These are phyloP conservation scores for Sarcodon aspratus DNA, from an alignment of 768 basidiomycete genomes.

Conservation along the genomic window DNA sequence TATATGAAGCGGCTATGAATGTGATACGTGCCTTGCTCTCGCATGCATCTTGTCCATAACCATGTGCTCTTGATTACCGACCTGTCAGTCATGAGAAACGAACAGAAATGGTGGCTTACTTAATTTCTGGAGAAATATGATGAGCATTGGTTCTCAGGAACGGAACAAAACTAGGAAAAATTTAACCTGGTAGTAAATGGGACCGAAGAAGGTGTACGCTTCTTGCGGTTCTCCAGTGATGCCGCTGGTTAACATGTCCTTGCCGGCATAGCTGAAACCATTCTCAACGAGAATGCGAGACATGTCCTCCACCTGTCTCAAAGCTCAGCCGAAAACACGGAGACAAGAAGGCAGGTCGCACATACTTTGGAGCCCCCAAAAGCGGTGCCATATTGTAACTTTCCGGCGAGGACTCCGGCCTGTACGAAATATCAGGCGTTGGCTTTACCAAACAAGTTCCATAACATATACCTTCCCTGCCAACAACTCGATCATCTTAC, in stretches of 20 bases:
- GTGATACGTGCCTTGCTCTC: slow-evolving; percentile 63
- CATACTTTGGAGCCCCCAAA: slow-evolving; percentile 94
- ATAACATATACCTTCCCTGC: slow-evolving; percentile 68
- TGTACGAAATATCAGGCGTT: slow-evolving; percentile 14
- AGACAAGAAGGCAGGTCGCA: background rate
- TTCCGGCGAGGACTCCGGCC: slow-evolving; percentile 88
- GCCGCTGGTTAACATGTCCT: slow-evolving; percentile 97
- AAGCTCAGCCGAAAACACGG: background rate
- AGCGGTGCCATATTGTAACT: slow-evolving; percentile 88
- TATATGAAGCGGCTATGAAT: background rate
- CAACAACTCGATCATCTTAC: slow-evolving; percentile 98
- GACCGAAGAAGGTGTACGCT: slow-evolving; percentile 97
- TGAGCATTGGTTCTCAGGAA: slow-evolving; percentile 2
- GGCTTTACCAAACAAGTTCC: background rate
- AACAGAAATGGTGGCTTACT: slow-evolving; percentile 42
- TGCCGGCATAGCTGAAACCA: slow-evolving; percentile 97
- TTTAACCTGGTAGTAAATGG: slow-evolving; percentile 90
- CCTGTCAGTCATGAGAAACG: background rate
- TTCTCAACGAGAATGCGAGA: slow-evolving; percentile 88
- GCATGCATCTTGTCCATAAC: slow-evolving; percentile 99
- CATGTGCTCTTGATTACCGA: slow-evolving; percentile 68
- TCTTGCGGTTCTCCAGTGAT: slow-evolving; percentile 96
- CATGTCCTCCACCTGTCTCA: slow-evolving; percentile 86
- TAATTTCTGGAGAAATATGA: slow-evolving; percentile 55
- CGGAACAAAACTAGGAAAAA: background rate